Evolutionary conservation across 179 eudicot genomes (phyloP), one percentile per base, ranked within the genome.

Genomic region (Drosera spatulata): DNA sequence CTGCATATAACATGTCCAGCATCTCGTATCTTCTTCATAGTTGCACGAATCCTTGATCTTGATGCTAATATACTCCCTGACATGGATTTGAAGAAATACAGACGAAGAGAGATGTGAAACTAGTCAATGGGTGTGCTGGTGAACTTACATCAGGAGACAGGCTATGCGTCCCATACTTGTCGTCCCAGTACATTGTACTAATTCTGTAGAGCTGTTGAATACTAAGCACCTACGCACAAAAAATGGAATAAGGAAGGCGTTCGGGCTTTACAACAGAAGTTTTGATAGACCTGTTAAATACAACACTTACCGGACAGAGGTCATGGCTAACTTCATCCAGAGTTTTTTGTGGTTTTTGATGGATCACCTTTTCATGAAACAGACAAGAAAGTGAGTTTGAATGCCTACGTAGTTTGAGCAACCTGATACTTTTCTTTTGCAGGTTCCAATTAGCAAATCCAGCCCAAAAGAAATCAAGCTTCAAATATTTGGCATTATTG

Each of bases 121-220:
- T 22, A 22, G 33, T 22, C 33, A 22, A 22, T 39, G 6, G 15
- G 43, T 55, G 42, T 40, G 7, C 12, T 4, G 42, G 41, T 41
- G 11, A 71, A 77, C 91, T 86, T 77, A 87, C 97, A 65, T 89
- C 89, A 53, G 85, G 77, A 37, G 91, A 77, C 64, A 89, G 72
- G 66, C 97, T 89, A 39, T 87, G 97, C n/a, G 95, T 87, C 70
- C 97, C 95, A 62, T 89, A 85, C 69, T 87, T 89, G 78, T 89
- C 97, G 64, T 86, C 97, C 87, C 88, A 89, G 60, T 89, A 87
- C 96, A 88, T 88, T n/a, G 96, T 85, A 70, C 96, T 82, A 71
- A 87, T 87, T 71, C 96, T 75, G 68, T 89, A 89, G 58, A 89
- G 88, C 69, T 87, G 97, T 68, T 89, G 97, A 62, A 87, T 82